Base-by-base conservation (phyloP, 1,139 yeast genomes). In the Nakaseomyces delphensis region DNA sequence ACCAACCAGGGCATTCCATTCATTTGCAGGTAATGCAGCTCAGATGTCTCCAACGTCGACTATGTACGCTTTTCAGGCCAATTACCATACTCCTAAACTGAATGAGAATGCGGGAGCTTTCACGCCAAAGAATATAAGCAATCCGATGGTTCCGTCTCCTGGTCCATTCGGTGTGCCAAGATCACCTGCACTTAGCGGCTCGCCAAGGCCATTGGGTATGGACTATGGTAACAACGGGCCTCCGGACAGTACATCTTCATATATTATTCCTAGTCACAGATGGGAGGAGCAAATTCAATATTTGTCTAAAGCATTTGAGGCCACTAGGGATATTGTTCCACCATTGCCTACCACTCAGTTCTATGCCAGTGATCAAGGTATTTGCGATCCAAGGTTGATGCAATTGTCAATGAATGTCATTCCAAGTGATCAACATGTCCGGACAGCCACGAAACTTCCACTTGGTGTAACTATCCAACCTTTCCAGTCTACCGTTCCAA, bases 381-480 rank as follows among this genome's bases (percentile, higher is more conserved):
- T 82, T 3, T 77, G 96, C 2, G 78, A 84, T 24, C 89, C 97
- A 11, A 77, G 85, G 49, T 80, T 79, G 58, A 76, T 84, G 56
- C 71, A 95, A 45, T 69, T 85, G 43, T 70, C 95, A 2, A 76
- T 87, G 86, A 85, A 87, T 63, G 79, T 80, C 51, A 76, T 89
- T 10, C 98, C 98, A 1, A 77, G 75, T 33, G 70, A 79, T 13
- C 94, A 85, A 50, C 76, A 74, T 41, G 65, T 89, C 46, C 72
- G 94, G 53, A 69, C 73, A 28, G 76, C 80, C 1, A 75, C 96
- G 0, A 79, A 78, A 48, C 66, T 91, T 42, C 98, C 98, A 1
- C 67, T 91, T 33, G 89, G 95, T 0, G 67, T 91, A 45, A 71
- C 86, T 2, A 67, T 87, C 13, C 76, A 87, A 41, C 98, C 98